Base-by-base conservation (phyloP, 164 flowering plant species). In the Sextonia rubra region DNA sequence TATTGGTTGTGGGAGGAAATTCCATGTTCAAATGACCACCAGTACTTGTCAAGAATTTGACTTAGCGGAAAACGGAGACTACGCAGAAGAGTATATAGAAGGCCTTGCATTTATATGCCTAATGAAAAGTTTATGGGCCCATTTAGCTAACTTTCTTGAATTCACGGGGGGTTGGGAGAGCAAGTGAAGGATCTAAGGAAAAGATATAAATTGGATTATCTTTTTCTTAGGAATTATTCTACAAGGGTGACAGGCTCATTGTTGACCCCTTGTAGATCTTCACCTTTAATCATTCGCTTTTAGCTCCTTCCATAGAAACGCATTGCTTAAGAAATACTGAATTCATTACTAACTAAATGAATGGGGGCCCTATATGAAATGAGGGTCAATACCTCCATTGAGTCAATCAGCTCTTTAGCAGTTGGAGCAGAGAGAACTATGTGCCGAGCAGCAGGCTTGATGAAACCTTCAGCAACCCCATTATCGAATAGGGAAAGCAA, bases 391-490 rank as follows among this genome's bases (percentile, higher is more conserved):
- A 93, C 97, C 97, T 91, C 97, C 93, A 93, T 88, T 69, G 83
- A 82, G 47, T 27, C 69, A 64, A 93, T 26, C 25, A 93, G 88
- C 76, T 91, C 98, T 77, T 83, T 82, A 55, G 94, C 93, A 52
- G 94, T 88, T 64, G 92, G 86, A 75, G 97, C 98, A n/a, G 96
- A 88, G 64, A 93, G 73, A 69, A 88, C 84, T 72, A 93, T 93
- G 18, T 88, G 76, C 47, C 97, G 86, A 73, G 92, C 98, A 75
- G 89, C 76, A 6, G 94, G 93, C 79, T 86, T 86, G 79, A 93
- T 91, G 83, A 93, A 93, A 75, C 98, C 98, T 87, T 93, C 91
- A 69, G 82, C 76, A 32, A 91, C 97, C 12, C 96, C 93, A 73
- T 83, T 90, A 75, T 93, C 98, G 73, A 93, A 90, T 77, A 90